Conservation (phyloP, 352 stramenopile species). For the Pythium apleroticum region DNA sequence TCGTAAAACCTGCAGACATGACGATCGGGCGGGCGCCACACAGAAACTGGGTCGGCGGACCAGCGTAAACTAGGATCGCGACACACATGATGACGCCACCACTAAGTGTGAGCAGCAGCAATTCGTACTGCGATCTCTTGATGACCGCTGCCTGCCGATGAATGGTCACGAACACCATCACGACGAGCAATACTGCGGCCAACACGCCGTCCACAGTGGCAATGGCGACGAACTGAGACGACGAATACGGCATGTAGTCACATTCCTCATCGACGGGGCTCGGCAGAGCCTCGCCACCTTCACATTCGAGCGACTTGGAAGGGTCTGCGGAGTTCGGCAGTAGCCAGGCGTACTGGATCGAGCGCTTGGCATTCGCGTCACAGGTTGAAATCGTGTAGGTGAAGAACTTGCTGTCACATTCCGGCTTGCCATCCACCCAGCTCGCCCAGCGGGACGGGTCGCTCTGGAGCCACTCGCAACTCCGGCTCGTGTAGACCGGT, state of each 20-base stretch:
- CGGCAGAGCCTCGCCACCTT: slow-evolving; percentile 25
- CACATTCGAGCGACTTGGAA: slow-evolving; percentile 37
- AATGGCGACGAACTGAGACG: slow-evolving; percentile 16
- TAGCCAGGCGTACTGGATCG: slow-evolving; percentile 41
- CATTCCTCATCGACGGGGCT: slow-evolving; percentile 22
- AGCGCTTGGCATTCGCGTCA: slow-evolving; percentile 28
- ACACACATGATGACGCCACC: slow-evolving; percentile 51
- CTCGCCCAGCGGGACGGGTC: slow-evolving; percentile 19
- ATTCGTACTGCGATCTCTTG: slow-evolving; percentile 70
- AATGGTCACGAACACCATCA: slow-evolving; percentile 29
- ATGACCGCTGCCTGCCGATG: slow-evolving; percentile 41
- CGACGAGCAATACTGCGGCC: slow-evolving; percentile 23
- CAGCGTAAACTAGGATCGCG: slow-evolving; percentile 40
- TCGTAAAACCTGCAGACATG: slow-evolving; percentile 27
- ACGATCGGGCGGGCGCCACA: slow-evolving; percentile 35
- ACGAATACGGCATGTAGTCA: slow-evolving; percentile 31
- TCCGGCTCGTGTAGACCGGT: slow-evolving; percentile 21
- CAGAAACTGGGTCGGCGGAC: slow-evolving; percentile 32
- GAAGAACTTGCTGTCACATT: slow-evolving; percentile 45
- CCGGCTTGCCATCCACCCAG: slow-evolving; percentile 34
- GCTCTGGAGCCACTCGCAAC: slow-evolving; percentile 37
- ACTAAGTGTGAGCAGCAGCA: slow-evolving; percentile 51
- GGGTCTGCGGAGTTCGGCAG: slow-evolving; percentile 26
- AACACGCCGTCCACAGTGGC: slow-evolving; percentile 37
- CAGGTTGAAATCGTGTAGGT: slow-evolving; percentile 39